These are phyloP conservation scores for Hevea brasiliensis DNA, from an alignment of 345 rosid genomes.

Conservation along the genomic window DNA sequence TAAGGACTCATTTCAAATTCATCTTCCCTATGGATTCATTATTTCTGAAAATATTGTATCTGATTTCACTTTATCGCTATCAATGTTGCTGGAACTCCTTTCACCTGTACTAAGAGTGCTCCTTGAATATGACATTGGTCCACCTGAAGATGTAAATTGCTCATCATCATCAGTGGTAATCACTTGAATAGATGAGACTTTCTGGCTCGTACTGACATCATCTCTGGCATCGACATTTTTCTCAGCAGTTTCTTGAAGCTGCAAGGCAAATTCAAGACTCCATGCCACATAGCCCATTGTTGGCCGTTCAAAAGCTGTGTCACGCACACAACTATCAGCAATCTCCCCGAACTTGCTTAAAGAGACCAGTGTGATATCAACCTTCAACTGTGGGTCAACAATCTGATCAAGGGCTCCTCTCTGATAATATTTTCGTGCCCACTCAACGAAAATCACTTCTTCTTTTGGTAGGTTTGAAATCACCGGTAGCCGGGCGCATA, in stretches of 20 bases:
- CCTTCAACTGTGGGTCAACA: slow-evolving; percentile 34
- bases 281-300: slow-evolving; percentile 12
- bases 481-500: slow-evolving; percentile 40
- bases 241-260: slow-evolving; percentile 14
- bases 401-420: slow-evolving; percentile 31
- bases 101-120: slow-evolving; percentile 17
- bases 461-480: slow-evolving; percentile 14
- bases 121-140: slow-evolving; percentile 3
- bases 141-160: slow-evolving; percentile 15
- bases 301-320: slow-evolving; percentile 13
- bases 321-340: slow-evolving; percentile 38
- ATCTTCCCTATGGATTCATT: slow-evolving; percentile 28
- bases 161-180: slow-evolving; percentile 14
- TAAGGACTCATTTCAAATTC: too few species aligned
- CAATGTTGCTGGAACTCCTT: slow-evolving; percentile 1
- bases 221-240: neutral
- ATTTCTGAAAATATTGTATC: slow-evolving; percentile 36
- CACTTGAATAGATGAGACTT: neutral
- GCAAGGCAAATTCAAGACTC: slow-evolving; percentile 22
- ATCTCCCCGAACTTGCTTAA: slow-evolving; percentile 41
- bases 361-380: slow-evolving; percentile 29
- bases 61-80: neutral
- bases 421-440: slow-evolving; percentile 33
- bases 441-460: slow-evolving; percentile 33
- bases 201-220: neutral